phyloP scores from a whole-genome alignment of 768 basidiomycete species.

The Baorangia bicolor region DNA sequence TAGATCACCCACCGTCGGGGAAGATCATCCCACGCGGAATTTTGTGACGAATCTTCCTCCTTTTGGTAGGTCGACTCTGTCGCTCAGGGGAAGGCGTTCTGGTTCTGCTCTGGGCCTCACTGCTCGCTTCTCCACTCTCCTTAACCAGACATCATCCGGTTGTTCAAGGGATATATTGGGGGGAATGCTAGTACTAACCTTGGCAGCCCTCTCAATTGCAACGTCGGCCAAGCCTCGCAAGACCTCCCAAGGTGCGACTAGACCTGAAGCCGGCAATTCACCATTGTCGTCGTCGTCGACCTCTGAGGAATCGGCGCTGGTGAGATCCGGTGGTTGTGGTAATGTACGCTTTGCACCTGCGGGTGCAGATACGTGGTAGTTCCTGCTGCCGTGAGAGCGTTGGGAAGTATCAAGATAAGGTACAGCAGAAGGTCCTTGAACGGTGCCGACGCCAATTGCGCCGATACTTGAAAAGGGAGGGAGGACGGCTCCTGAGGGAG shows the following conservation, averaged over 20 bases:
- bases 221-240: conserved; percentile 79
- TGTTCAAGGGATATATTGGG: not conserved
- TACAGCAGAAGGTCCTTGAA: conserved; percentile 53
- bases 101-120: conserved; percentile 73
- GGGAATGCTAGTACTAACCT: conserved; percentile 43
- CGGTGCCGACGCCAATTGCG: conserved; percentile 45
- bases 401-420: conserved; percentile 51
- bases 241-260: conserved; percentile 87
- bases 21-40: conserved; percentile 57
- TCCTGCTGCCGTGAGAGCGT: conserved; percentile 28
- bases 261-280: conserved; percentile 75
- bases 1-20: conserved; percentile 62
- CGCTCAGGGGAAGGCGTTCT: conserved; percentile 73
- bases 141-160: conserved; percentile 29
- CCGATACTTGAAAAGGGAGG: conserved; percentile 74
- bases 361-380: conserved; percentile 29
- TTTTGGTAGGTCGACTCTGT: conserved; percentile 66
- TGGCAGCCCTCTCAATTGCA: conserved; percentile 74
- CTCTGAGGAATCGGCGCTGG: conserved; percentile 81
- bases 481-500: conserved; percentile 51
- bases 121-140: conserved; percentile 72
- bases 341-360: conserved; percentile 59
- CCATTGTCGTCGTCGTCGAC: conserved; percentile 81
- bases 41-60: conserved; percentile 68
- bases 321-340: conserved; percentile 61